phyloP scores from a whole-genome alignment of 1,139 yeast species.

The Taphrina flavorubra region DNA sequence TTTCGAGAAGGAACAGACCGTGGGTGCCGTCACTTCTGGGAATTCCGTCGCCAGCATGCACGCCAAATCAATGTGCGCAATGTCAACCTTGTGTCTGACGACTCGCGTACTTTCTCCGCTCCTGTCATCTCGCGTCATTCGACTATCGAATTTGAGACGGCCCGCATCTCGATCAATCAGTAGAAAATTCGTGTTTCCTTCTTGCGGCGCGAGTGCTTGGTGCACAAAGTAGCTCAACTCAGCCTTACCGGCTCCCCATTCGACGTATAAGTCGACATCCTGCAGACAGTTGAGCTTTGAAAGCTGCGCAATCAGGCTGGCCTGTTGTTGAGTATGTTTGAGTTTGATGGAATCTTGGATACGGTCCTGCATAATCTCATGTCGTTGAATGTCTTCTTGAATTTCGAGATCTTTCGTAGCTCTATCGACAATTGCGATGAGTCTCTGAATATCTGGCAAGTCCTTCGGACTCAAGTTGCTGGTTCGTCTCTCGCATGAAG shows the following conservation, averaged over 20 bases:
- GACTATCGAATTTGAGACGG: constrained; percentile 7
- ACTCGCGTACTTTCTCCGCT: background rate
- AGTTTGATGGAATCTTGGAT: background rate
- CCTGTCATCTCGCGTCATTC: background rate
- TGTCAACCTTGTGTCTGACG: constrained; percentile 13
- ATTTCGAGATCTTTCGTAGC: background rate
- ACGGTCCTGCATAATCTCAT: constrained; percentile 17
- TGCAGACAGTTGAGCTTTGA: background rate
- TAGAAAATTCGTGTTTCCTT: background rate
- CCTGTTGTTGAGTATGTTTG: constrained; percentile 29
- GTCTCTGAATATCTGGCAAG: background rate
- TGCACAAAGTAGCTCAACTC: constrained; percentile 11
- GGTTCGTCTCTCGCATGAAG: background rate
- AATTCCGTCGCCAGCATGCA: background rate
- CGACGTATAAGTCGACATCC: constrained; percentile 8
- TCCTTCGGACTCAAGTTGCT: background rate
- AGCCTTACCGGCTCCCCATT: constrained; percentile 26
- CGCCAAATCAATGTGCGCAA: constrained; percentile 16
- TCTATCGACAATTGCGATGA: background rate
- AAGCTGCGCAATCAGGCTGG: constrained; percentile 21
- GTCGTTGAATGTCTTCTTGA: background rate
- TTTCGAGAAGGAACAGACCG: constrained; percentile 19
- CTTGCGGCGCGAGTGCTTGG: constrained; percentile 1
- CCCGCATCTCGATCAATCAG: constrained; percentile 25
- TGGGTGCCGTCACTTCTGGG: background rate